These are phyloP conservation scores for Prunus mume DNA, from an alignment of 306 rosid species.

Conservation along the genomic window DNA sequence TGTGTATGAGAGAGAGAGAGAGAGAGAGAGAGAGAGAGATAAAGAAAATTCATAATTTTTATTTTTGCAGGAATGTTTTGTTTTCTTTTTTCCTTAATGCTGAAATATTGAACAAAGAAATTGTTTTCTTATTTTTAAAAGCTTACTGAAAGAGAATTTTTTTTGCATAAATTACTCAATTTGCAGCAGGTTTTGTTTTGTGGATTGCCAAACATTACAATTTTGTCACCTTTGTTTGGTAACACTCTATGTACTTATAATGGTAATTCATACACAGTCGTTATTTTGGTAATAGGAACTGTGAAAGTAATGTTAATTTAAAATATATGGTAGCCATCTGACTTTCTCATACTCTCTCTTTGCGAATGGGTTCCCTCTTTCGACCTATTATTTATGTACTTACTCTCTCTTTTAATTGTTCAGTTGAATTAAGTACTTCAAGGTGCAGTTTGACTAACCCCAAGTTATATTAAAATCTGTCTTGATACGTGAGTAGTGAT, in stretches of 20 bases:
- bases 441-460: background rate
- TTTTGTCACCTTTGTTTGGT: background rate
- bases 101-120: background rate
- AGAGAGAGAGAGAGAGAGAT: background rate
- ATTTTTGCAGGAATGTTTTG: background rate
- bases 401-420: background rate
- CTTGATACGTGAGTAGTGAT: background rate
- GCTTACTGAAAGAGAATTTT: background rate
- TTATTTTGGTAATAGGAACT: background rate
- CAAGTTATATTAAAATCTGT: background rate
- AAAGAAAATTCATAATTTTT: background rate
- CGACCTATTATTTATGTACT: background rate
- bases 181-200: background rate
- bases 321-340: background rate
- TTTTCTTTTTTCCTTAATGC: background rate
- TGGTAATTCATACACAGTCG: background rate
- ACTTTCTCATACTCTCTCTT: background rate
- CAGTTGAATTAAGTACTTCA: background rate
- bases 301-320: background rate
- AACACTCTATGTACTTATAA: no score
- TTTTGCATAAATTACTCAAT: background rate
- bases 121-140: background rate
- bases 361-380: background rate
- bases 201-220: constrained; percentile 1
- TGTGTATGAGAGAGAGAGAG: background rate